Conservation (phyloP, 176 grass and related monocot species). For the Rhynchospora pubera region DNA sequence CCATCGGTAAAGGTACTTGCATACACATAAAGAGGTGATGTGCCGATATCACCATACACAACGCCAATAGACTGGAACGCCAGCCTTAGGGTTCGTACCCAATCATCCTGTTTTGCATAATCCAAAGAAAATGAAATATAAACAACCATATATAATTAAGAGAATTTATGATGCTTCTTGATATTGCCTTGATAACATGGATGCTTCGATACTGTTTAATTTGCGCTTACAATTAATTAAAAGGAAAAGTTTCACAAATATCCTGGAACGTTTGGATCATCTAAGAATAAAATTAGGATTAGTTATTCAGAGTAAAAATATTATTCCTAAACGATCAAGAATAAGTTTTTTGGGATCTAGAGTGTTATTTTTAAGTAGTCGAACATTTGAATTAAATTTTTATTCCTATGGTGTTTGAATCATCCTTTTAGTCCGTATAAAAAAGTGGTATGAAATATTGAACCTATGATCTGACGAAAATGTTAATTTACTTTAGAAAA, state of each 20-base stretch:
- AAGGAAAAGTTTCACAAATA: background rate
- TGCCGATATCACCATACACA: slow-evolving; percentile 77
- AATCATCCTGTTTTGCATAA: slow-evolving; percentile 24
- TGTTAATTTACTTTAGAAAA: too few species aligned
- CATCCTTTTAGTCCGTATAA: too few species aligned
- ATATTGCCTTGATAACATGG: background rate
- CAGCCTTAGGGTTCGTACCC: slow-evolving; percentile 35
- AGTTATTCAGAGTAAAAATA: too few species aligned
- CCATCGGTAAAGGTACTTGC: slow-evolving; percentile 52
- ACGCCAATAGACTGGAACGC: slow-evolving; percentile 67
- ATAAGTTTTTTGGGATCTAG: too few species aligned
- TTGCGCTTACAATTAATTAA: background rate
- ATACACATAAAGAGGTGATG: slow-evolving; percentile 59
- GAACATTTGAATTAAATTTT: too few species aligned
- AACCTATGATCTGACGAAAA: background rate
- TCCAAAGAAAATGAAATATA: background rate
- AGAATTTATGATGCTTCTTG: background rate
- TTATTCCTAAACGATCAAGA: too few species aligned
- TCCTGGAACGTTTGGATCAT: too few species aligned
- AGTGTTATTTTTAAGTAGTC: too few species aligned
- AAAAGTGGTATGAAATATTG: too few species aligned
- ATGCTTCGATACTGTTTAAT: too few species aligned
- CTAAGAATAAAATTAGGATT: too few species aligned
- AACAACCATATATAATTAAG: background rate
- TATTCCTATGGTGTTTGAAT: too few species aligned